Conservation (phyloP, 805 yeast species). For the Clavispora phyllophila region DNA sequence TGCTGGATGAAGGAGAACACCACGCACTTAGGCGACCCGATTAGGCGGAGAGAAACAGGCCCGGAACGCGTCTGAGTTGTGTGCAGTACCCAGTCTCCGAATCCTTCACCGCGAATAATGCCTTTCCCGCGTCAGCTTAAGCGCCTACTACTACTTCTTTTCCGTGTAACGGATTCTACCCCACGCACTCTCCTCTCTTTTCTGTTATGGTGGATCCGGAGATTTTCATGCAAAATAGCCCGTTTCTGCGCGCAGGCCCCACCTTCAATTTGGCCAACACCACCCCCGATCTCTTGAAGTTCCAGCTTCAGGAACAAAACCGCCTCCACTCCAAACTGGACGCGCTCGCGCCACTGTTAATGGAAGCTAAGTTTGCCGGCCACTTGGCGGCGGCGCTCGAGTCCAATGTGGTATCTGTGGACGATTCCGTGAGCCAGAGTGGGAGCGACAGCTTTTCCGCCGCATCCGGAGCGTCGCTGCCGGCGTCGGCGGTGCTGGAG, state of each 20-base stretch:
- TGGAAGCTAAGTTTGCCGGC: slow-evolving; percentile 28
- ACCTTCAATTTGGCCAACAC: slow-evolving; percentile 34
- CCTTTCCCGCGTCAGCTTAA: neutral
- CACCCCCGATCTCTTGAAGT: slow-evolving; percentile 39
- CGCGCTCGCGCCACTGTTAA: slow-evolving; percentile 14
- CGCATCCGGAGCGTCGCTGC: slow-evolving; percentile 11
- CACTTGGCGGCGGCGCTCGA: slow-evolving; percentile 24
- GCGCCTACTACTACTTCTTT: neutral
- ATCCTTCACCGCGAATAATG: neutral
- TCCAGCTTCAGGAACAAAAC: slow-evolving; percentile 39
- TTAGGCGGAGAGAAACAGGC: no score
- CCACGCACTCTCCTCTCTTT: neutral
- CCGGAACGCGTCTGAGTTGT: neutral
- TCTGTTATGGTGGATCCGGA: slow-evolving; percentile 35
- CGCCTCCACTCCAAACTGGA: slow-evolving; percentile 9
- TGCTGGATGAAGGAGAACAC: no score
- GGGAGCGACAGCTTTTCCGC: slow-evolving; percentile 11
- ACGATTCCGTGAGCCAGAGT: slow-evolving; percentile 8
- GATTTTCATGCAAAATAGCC: slow-evolving; percentile 32
- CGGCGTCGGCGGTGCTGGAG: slow-evolving; percentile 15
- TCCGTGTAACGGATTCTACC: neutral
- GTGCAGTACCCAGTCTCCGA: neutral
- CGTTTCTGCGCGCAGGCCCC: slow-evolving; percentile 28
- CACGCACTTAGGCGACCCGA: no score
- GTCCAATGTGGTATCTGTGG: slow-evolving; percentile 7